These are phyloP conservation scores for Rosa persica DNA, from an alignment of 306 rosid genomes.

Conservation along the genomic window DNA sequence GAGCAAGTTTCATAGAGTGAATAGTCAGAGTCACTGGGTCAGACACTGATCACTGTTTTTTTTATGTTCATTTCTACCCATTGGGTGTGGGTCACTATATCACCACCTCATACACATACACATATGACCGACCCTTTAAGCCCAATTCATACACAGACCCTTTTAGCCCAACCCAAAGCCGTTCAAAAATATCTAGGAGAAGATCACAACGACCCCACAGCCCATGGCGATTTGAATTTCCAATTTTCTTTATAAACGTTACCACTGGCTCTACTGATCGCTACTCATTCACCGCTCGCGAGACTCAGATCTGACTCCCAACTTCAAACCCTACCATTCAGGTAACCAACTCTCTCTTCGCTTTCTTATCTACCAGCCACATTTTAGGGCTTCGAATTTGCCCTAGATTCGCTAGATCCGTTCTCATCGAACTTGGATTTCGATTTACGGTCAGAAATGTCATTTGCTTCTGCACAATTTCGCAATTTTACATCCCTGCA, in stretches of 20 bases:
- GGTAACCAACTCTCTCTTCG: not conserved
- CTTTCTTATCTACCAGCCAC: not conserved
- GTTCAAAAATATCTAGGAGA: not conserved
- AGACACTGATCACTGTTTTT: too few relatives aligned
- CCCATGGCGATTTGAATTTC: slow-evolving; percentile 12
- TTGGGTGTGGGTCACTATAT: too few relatives aligned
- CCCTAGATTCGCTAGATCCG: not conserved
- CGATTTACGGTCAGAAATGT: not conserved
- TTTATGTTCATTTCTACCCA: too few relatives aligned
- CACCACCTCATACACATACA: not conserved
- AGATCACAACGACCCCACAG: not conserved
- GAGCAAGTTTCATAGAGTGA: too few relatives aligned
- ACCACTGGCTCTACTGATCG: not conserved
- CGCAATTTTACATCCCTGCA: not conserved
- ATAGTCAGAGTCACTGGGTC: too few relatives aligned
- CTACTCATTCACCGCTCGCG: not conserved
- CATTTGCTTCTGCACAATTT: not conserved
- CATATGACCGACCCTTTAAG: not conserved
- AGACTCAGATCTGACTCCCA: slow-evolving; percentile 17
- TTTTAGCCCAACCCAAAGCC: not conserved
- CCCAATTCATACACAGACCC: not conserved
- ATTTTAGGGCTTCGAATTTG: not conserved
- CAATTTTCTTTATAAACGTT: not conserved
- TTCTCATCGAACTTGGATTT: not conserved
- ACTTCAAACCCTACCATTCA: not conserved